phyloP scores from a whole-genome alignment of 2,329 filamentous ascomycete genomes.

The Trichoderma lentiforme region DNA sequence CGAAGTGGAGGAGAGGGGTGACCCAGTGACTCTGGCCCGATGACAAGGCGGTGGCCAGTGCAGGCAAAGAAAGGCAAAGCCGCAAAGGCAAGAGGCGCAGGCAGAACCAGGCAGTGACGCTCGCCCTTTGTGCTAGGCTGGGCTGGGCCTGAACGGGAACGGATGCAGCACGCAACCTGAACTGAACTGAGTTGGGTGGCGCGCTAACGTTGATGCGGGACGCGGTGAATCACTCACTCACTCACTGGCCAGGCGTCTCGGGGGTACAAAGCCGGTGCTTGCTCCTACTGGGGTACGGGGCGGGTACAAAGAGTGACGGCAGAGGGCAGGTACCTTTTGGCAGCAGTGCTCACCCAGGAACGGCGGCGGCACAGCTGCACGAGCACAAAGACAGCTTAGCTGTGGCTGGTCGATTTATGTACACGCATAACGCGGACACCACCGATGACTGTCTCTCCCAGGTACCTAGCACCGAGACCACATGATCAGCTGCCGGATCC shows the following conservation, averaged over 20 bases:
- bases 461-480: not conserved
- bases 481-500: slow-evolving; percentile 13
- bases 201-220: slow-evolving; percentile 6
- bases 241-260: not conserved
- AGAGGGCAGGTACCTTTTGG: not conserved
- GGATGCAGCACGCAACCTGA: not conserved
- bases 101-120: slow-evolving; percentile 20
- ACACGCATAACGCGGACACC: not conserved
- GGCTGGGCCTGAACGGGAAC: not conserved
- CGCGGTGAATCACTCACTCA: slow-evolving; percentile 11
- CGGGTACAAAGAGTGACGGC: not conserved
- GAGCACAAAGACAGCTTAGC: not conserved
- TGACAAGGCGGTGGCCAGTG: slow-evolving; percentile 26
- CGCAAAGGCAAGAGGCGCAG: slow-evolving; percentile 19
- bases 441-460: not conserved
- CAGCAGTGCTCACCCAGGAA: not conserved
- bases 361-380: not conserved
- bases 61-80: not conserved
- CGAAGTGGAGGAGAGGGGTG: slow-evolving; percentile 20
- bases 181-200: not conserved
- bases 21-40: slow-evolving; percentile 17
- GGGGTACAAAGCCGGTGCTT: not conserved
- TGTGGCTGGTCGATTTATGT: not conserved
- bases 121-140: not conserved
- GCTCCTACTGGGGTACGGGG: not conserved